Evolutionary conservation across 2,329 filamentous ascomycete genomes (phyloP), one percentile per base, ranked within the genome.

Genomic region (Pseudogymnoascus sp.): DNA sequence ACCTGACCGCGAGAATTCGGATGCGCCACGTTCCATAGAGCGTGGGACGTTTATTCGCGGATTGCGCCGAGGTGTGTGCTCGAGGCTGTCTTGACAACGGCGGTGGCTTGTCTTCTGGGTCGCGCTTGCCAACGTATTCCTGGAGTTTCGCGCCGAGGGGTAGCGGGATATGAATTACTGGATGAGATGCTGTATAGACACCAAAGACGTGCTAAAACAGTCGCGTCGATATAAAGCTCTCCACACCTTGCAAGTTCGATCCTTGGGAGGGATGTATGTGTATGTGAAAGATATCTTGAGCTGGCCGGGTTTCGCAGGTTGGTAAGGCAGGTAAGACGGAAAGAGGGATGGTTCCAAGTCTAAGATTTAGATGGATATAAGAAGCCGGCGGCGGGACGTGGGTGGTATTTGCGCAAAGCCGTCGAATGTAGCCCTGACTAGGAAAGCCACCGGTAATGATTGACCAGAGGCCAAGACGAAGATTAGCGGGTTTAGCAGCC

Each of bases 1-100:
- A 91, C 88, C 89, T 91, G 88, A 86, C 85, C 91, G 88, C 85
- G 88, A 85, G 81, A 90, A 92, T 78, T 91, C 88, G 80, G 87
- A 78, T 75, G 85, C 82, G 83, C 80, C 77, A 77, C 81, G 80
- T 77, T 84, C 81, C 81, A 84, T 83, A 79, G 75, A 79, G 42
- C 23, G 74, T 72, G 72, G 70, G 71, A 71, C 70, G 66, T 62
- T 19, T 66, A 40, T 63, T 70, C 66, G 33, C 69, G 64, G 63
- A 69, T 60, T 60, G 69, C 68, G 42, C 68, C 69, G 35, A 72
- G 71, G 69, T 73, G 70, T 64, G 67, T 68, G 64, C 68, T 70
- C 61, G 72, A 65, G 15, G 68, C 66, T n/a, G 67, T 72, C 70
- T 69, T 64, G 67, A 67, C 64, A 44, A 65, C 46, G 19, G 59